phyloP scores from a whole-genome alignment of 768 basidiomycete genomes.

The Rhizopogon salebrosus region DNA sequence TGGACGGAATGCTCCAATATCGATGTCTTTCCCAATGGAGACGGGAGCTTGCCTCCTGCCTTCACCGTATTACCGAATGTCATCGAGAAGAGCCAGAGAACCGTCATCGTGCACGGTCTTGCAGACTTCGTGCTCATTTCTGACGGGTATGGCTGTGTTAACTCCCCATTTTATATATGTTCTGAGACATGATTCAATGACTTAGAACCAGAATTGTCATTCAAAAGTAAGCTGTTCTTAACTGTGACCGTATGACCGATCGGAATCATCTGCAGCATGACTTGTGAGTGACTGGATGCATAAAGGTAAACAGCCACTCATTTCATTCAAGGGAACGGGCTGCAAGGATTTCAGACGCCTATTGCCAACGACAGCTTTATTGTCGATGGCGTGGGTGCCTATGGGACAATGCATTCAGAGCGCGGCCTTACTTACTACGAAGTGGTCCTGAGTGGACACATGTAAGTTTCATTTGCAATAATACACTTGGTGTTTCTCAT shows the following conservation, averaged over 20 bases:
- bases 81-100: conserved; percentile 68
- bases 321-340: not conserved
- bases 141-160: conserved; percentile 46
- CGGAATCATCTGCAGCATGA: not conserved
- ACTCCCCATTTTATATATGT: not conserved
- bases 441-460: conserved; percentile 66
- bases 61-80: conserved; percentile 67
- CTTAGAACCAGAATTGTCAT: conserved; percentile 44
- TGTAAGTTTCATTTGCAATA: conserved; percentile 30
- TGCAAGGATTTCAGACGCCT: conserved; percentile 71
- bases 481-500: not conserved
- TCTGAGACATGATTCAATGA: not conserved
- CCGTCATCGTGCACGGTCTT: conserved; percentile 67
- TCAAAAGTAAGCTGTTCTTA: not conserved
- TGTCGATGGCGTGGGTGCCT: conserved; percentile 64
- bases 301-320: not conserved
- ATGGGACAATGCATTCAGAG: conserved; percentile 61
- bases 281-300: not conserved
- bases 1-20: conserved; percentile 63
- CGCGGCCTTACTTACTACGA: conserved; percentile 66
- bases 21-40: conserved; percentile 58
- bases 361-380: conserved; percentile 63
- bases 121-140: conserved; percentile 72
- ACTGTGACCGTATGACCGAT: not conserved
- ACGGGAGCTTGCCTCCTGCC: conserved; percentile 55